A percentile compares a stretch with the other conserved stretches of the same genome.
phyloP scores from a whole-genome alignment of 225 moss, liverwort and hornwort species.

The Bryoerythrophyllum caledonicum region DNA sequence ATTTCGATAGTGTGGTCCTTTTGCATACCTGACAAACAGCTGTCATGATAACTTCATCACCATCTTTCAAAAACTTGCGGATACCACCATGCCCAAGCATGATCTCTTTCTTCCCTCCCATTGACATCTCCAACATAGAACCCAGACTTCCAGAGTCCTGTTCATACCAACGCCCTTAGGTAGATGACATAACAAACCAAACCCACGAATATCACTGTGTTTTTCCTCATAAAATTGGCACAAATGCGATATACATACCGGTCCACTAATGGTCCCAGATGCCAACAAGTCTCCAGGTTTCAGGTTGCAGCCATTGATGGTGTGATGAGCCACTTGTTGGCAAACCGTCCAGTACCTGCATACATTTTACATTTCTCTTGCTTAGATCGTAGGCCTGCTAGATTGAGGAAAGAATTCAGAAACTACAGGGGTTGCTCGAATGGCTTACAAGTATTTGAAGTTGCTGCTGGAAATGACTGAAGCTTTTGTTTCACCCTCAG shows the following conservation, averaged over 20 bases:
- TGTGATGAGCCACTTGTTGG: constrained; percentile 95
- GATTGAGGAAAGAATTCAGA: not conserved
- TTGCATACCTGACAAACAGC: constrained; percentile 69
- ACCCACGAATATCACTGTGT: not conserved
- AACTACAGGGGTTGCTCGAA: not conserved
- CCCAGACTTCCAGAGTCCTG: constrained; percentile 77
- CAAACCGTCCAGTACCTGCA: constrained; percentile 92
- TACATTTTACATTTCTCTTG: constrained; percentile 11
- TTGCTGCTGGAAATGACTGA: constrained; percentile 79
- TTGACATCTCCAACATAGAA: constrained; percentile 88
- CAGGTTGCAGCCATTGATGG: constrained; percentile 89
- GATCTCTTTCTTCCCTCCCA: constrained; percentile 75
- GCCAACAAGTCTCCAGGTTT: constrained; percentile 85
- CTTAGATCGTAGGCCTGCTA: not conserved
- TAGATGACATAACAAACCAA: not conserved
- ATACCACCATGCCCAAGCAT: constrained; percentile 66
- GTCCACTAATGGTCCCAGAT: constrained; percentile 94
- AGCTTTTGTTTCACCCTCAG: constrained; percentile 63
- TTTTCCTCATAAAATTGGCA: not conserved
- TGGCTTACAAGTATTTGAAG: constrained; percentile 86
- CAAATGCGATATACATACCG: constrained; percentile 46
- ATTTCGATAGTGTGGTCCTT: not conserved
- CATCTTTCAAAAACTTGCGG: constrained; percentile 86
- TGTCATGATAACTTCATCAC: constrained; percentile 78
- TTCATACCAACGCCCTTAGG: not conserved